Evolutionary conservation across 345 rosid species (phyloP), one percentile per base, ranked within the genome.

Genomic region (Hypericum perforatum): DNA sequence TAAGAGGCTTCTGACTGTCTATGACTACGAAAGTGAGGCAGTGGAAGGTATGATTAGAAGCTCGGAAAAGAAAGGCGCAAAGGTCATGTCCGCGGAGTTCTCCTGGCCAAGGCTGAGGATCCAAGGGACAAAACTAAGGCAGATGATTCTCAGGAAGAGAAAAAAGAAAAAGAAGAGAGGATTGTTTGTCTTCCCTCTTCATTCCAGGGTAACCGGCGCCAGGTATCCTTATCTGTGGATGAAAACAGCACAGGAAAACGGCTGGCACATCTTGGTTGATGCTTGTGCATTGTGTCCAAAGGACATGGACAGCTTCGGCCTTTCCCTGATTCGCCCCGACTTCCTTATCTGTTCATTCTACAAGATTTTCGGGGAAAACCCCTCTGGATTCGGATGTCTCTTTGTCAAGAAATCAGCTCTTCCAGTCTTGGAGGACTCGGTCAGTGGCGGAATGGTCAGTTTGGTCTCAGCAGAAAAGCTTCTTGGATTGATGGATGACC

Each of bases 231-330:
- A 84, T 62, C 70, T 81, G 5, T 91, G 98, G 98, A 78, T 91
- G 92, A 81, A 64, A 45, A 74, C 74, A 43, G 95, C 98, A 5
- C 86, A 81, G 70, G 96, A 87, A 71, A 91, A 87, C 45, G 89
- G 78, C 3, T 91, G 98, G 98, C 96, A 87, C 63, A 76, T 79
- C 38, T 59, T 91, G 79, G 71, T 91, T 29, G 98, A 91, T 70
- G 95, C 98, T 16, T 86, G 98, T 49, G 91, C 87, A 11, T 63
- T 91, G 61, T 95, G 95, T 11, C 95, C 98, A 9, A 87, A 91
- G 56, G 96, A 91, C 75, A 91, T 87, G 98, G 82, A 82, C 59
- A 82, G 95, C 73, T 85, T 91, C 6, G 98, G 87, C 49, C 89
- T 87, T 16, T 85, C 95, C n/a, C 76, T 91, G 37, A 65, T 78